Evolutionary conservation across 2,329 filamentous ascomycete species (phyloP), one percentile per base, ranked within the genome.

Genomic region (Paraconiothyrium sp.): DNA sequence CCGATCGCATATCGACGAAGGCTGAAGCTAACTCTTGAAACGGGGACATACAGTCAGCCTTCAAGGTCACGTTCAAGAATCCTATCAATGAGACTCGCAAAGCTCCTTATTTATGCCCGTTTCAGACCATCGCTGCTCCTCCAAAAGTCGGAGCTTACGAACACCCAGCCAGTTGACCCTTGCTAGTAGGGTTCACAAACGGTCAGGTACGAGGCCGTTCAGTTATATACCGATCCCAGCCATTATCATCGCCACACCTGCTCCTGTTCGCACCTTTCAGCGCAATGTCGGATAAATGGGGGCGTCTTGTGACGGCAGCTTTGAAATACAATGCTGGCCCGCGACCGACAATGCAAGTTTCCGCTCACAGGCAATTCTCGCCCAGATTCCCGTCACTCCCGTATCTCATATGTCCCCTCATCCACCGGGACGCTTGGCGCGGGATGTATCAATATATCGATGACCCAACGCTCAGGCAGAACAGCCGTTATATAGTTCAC

Each of bases 401-500:
- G 27, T 46, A 30, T 46, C 24, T 34, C 39, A 24, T 44, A 34
- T 44, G 8, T 7, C 52, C 24, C 52, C 52, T 55, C 27, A 32
- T 32, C 9, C 39, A 14, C 20, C 22, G 27, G 20, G n/a, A 2
- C 32, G 39, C 52, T 55, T 46, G 52, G 52, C 52, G 52, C 34
- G 52, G 52, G 39, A 44, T 55, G 39, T 20, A 2, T 32, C 39
- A 46, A 55, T 55, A 32, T 55, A 46, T 44, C 16, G 22, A 34
- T 34, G 16, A n/a, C 52, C 39, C 11, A 55, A 55, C 39, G 52
- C 14, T 39, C 16, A 24, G 49, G 52, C 30, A 22, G 20, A 55
- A 55, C 34, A 55, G 30, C 52, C 52, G 52, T 55, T 27, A 4
- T 54, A 20, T 44, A 54, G 39, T 55, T 55, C 52, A 34, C 39